Evolutionary conservation across 2,329 filamentous ascomycete species (phyloP), one percentile per base, ranked within the genome.

Genomic region (Cryphonectria nitschkei): DNA sequence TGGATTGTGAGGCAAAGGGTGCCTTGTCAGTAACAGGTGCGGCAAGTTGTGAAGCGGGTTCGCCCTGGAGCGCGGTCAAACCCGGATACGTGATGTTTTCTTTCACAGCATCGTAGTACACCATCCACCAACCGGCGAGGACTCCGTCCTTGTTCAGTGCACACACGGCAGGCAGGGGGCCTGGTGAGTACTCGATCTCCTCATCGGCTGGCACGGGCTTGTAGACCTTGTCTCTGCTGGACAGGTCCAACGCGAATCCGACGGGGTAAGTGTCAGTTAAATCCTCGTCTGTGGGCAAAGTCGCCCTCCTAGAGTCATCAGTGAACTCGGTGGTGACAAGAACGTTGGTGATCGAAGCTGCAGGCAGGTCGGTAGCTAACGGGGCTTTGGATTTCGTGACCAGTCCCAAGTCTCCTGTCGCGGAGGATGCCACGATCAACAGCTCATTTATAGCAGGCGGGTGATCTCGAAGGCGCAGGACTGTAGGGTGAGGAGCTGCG

Each of bases 81-180:
- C 92, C 93, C 56, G 91, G 87, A 79, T 94, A 98, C 0, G 89
- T 88, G 8, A 88, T 89, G 3, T 90, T 90, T 75, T 91, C 85
- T 71, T 91, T 89, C 73, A 99, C 90, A 1, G 95, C 94, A 58
- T 97, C 94, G 50, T 92, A 89, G 81, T 98, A 98, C 29, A 98
- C 88, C 60, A 98, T 82, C 93, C 95, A 98, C 94, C 95, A 99
- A 16, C 90, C 87, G 62, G 89, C 90, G 22, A 99, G 84, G 13
- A 97, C 83, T 74, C 96, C 96, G 77, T 98, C 93, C 74, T 97
- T 91, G 72, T 97, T 98, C 22, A 99, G 84, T 41, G 94, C 87
- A 86, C 96, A 91, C 58, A 97, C 85, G 14, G 91, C 93, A 7
- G 96, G 96, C 11, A 98, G 82, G 16, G 96, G 95, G 0, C 89